These are phyloP conservation scores for Aspergillus bridgeri DNA, from an alignment of 495 filamentous ascomycete genomes.

Conservation along the genomic window DNA sequence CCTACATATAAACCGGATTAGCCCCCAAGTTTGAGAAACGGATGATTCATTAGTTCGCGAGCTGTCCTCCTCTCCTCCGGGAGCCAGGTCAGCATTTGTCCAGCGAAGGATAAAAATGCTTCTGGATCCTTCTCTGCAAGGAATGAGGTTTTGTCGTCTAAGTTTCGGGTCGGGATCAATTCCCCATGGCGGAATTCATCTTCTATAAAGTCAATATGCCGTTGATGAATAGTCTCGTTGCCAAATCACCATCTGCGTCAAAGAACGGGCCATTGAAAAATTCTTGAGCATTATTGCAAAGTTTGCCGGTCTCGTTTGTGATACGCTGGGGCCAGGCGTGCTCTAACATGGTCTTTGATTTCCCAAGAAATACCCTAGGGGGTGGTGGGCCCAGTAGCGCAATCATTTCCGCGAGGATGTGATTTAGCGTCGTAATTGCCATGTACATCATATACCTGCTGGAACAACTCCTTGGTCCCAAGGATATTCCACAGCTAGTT, in stretches of 20 bases:
- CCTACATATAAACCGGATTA: too few species aligned
- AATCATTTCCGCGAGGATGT: slow-evolving; percentile 41
- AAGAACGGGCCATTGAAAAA: slow-evolving; percentile 26
- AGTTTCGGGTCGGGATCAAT: slow-evolving; percentile 15
- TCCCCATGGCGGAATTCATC: slow-evolving; percentile 15
- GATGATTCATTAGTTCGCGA: slow-evolving; percentile 16
- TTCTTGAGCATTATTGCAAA: slow-evolving; percentile 21
- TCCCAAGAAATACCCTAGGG: slow-evolving; percentile 29
- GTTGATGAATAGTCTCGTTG: neutral
- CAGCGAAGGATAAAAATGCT: slow-evolving; percentile 25
- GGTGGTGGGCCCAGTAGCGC: slow-evolving; percentile 37
- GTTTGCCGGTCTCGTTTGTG: slow-evolving; percentile 12
- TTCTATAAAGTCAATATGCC: slow-evolving; percentile 10
- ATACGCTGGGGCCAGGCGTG: slow-evolving; percentile 20
- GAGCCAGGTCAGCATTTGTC: slow-evolving; percentile 19
- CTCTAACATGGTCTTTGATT: slow-evolving; percentile 19
- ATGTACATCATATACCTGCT: slow-evolving; percentile 17
- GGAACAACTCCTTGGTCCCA: slow-evolving; percentile 39
- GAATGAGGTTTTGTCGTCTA: slow-evolving; percentile 16
- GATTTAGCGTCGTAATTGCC: slow-evolving; percentile 23
- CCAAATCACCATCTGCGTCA: slow-evolving; percentile 15
- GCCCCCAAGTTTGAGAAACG: slow-evolving; percentile 13
- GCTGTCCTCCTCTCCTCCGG: slow-evolving; percentile 14
- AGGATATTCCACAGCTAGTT: slow-evolving; percentile 47
- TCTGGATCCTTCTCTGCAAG: slow-evolving; percentile 23